phyloP scores from a whole-genome alignment of 2,329 filamentous ascomycete genomes.

The Phyllosticta ampelicida region DNA sequence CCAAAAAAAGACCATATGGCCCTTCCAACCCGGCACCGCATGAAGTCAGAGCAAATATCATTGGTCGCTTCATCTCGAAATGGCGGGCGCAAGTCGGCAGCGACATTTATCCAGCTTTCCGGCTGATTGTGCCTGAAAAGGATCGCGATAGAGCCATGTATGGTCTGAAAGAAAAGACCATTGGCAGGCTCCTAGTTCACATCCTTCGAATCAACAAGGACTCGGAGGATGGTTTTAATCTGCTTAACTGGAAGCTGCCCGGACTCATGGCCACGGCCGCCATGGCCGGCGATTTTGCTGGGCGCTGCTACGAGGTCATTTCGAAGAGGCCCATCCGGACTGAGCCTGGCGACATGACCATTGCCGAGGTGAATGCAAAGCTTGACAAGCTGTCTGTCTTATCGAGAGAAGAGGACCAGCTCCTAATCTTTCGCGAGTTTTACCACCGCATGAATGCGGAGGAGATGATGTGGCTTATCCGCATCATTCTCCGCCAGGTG shows the following conservation, averaged over 20 bases:
- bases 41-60: conserved; percentile 68
- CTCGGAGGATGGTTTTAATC: conserved; percentile 74
- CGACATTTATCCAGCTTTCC: conserved; percentile 87
- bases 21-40: conserved; percentile 54
- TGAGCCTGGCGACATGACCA: conserved; percentile 65
- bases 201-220: conserved; percentile 85
- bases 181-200: conserved; percentile 84
- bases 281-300: conserved; percentile 84
- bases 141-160: conserved; percentile 90
- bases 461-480: conserved; percentile 87
- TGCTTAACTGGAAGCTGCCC: conserved; percentile 88
- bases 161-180: conserved; percentile 82
- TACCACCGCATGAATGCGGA: conserved; percentile 88
- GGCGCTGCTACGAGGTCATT: conserved; percentile 76
- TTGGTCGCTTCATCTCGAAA: conserved; percentile 72
- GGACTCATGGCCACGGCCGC: conserved; percentile 52
- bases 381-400: conserved; percentile 68
- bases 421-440: conserved; percentile 70
- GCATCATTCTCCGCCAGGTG: conserved; percentile 76
- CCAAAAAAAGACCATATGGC: conserved; percentile 46
- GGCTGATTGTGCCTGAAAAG: conserved; percentile 84
- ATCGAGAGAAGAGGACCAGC: conserved; percentile 71
- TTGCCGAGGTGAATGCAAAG: conserved; percentile 80
- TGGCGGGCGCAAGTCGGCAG: conserved; percentile 84
- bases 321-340: conserved; percentile 71